Evolutionary conservation across 2,329 filamentous ascomycete genomes (phyloP), one percentile per base, ranked within the genome.

Genomic region (Chrysoporthe deuterocubensis): DNA sequence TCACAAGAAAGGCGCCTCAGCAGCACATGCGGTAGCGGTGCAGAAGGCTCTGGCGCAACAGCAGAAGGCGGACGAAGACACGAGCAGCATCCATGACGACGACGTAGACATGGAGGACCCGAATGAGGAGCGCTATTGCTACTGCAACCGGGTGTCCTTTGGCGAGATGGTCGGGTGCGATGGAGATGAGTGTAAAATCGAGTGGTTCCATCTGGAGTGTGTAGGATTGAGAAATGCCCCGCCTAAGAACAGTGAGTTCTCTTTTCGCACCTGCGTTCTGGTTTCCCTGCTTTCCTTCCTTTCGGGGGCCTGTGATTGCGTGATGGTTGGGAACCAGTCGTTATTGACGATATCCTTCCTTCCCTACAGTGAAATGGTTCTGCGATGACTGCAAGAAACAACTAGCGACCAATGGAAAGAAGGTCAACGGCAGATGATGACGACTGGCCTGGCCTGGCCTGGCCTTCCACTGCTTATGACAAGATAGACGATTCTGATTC

Each of bases 151-250:
- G 60, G 89, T 93, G 65, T 93, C 91, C 74, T 94, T 93, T 75
- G 92, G 92, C 26, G 91, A 93, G 79, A 94, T 94, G 92, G 91
- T 94, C 56, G 92, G 90, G 2, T 94, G 92, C 75, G 92, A 94
- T 76, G 89, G 88, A 8, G 86, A 90, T 68, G 86, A 87, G 61
- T 94, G 92, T 78, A 85, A 87, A 72, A 85, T 88, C 70, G 92
- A 94, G 78, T 94, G 92, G 92, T 95, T 94, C 81, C 92, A 94
- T 82, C 80, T 96, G 62, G 90, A 90, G 62, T 96, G 92, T 77
- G 92, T 93, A 42, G 92, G 92, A 37, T 79, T 96, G 73, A 91
- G 90, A 73, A 91, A 91, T 68, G 91, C 92, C 64, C 92, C 92
- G n/a, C 89, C 87, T 67, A 88, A 89, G 71, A 93, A 90, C 78